Conservation (phyloP, 495 filamentous ascomycete genomes). For the Staphylotrichum longicolle region DNA sequence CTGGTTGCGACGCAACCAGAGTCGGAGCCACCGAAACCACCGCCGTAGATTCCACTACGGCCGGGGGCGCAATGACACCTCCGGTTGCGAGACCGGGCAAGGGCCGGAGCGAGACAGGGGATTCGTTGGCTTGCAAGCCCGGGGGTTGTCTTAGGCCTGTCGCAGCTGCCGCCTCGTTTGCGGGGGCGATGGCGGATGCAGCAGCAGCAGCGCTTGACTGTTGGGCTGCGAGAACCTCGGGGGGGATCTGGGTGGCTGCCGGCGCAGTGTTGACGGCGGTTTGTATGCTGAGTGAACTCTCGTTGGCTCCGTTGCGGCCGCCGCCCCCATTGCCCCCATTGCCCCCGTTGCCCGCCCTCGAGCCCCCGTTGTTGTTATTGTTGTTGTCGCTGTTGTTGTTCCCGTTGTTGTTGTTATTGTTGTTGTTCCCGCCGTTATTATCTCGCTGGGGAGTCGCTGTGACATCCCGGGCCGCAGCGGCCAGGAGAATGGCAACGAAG, state of each 20-base stretch:
- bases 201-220: conserved; percentile 20
- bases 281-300: not conserved
- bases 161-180: conserved; percentile 17
- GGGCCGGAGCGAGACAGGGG: conserved; percentile 20
- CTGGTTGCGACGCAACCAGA: conserved; percentile 13
- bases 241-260: conserved; percentile 9
- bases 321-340: not conserved
- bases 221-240: conserved; percentile 20
- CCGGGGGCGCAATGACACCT: conserved; percentile 4
- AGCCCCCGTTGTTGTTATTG: not conserved
- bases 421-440: not conserved
- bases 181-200: conserved; percentile 20
- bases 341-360: not conserved
- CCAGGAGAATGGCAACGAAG: conserved; percentile 30
- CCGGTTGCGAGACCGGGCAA: conserved; percentile 24
- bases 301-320: not conserved
- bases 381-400: not conserved
- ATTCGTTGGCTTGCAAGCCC: conserved; percentile 21
- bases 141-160: conserved; percentile 25
- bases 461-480: conserved; percentile 26
- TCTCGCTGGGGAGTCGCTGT: conserved; percentile 19
- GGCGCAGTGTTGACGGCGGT: conserved; percentile 10
- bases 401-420: too few species aligned
- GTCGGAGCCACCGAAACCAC: not conserved
- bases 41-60: conserved; percentile 5